phyloP scores from a whole-genome alignment of 805 yeast genomes.

The Lachancea mirantina region DNA sequence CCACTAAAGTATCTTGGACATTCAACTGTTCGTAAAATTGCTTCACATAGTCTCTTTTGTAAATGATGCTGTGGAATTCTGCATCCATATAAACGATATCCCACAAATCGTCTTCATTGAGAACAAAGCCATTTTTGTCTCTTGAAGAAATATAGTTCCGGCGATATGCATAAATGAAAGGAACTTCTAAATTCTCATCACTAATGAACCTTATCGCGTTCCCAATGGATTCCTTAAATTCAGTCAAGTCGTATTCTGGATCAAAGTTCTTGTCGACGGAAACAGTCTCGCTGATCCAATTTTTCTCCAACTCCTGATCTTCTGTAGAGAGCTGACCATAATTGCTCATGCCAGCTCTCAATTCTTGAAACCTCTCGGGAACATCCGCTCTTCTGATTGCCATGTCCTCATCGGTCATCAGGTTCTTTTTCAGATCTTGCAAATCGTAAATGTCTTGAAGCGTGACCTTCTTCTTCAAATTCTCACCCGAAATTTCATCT shows the following conservation, averaged over 20 bases:
- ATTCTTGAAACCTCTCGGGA: conserved; percentile 86
- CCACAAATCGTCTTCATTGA: conserved; percentile 87
- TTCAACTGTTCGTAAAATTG: conserved; percentile 47
- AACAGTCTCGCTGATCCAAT: conserved; percentile 70
- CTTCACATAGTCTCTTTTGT: conserved; percentile 59
- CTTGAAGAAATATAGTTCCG: conserved; percentile 65
- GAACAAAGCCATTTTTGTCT: conserved; percentile 37
- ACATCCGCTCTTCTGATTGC: conserved; percentile 75
- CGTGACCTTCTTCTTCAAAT: conserved; percentile 35
- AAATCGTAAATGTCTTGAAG: conserved; percentile 91
- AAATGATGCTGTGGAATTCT: conserved; percentile 78
- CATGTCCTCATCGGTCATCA: conserved; percentile 90
- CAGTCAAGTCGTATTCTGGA: conserved; percentile 34
- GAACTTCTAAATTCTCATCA: conserved; percentile 80
- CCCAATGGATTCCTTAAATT: conserved; percentile 63
- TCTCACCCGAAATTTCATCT: conserved; percentile 31
- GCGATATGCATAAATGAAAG: conserved; percentile 91
- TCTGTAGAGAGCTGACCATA: conserved; percentile 58
- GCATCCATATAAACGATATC: conserved; percentile 77
- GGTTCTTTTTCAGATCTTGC: conserved; percentile 80
- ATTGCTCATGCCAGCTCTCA: conserved; percentile 56
- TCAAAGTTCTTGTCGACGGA: conserved; percentile 47
- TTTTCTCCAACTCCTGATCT: conserved; percentile 65
- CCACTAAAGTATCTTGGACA: conserved; percentile 51
- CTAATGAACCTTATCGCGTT: conserved; percentile 65